These are phyloP conservation scores for Oryza meyeriana DNA, from an alignment of 176 grass and related monocot species.

Conservation along the genomic window DNA sequence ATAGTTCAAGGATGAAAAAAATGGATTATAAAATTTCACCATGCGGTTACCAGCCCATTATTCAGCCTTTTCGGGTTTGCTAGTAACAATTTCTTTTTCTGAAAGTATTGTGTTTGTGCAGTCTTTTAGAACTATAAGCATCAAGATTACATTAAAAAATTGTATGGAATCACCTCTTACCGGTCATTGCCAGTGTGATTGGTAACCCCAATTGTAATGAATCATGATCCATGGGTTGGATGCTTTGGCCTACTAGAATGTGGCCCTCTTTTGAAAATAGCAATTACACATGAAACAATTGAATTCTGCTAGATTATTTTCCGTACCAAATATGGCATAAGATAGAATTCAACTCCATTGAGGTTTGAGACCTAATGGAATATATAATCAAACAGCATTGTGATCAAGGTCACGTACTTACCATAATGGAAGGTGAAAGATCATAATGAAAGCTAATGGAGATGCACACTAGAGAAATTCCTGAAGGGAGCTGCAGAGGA, in stretches of 20 bases:
- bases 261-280: not conserved
- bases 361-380: not conserved
- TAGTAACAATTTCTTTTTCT: not conserved
- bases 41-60: no score
- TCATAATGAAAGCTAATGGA: not conserved
- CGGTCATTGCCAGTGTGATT: not conserved
- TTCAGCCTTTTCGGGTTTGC: not conserved
- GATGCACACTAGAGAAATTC: not conserved
- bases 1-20: not conserved
- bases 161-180: not conserved
- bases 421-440: not conserved
- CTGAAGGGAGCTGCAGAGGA: slow-evolving; percentile 10
- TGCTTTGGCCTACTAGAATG: slow-evolving; percentile 2
- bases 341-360: not conserved
- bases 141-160: not conserved
- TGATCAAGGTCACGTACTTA: not conserved
- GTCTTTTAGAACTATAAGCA: not conserved
- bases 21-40: no score
- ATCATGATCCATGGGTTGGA: not conserved
- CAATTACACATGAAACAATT: not conserved
- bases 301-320: not conserved
- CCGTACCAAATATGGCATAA: not conserved
- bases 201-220: not conserved
- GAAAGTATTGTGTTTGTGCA: not conserved
- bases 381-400: not conserved